A percentile compares a stretch with the other conserved stretches of the same genome.
phyloP scores from a whole-genome alignment of 2,329 filamentous ascomycete genomes.

The Fusarium dlaminii region DNA sequence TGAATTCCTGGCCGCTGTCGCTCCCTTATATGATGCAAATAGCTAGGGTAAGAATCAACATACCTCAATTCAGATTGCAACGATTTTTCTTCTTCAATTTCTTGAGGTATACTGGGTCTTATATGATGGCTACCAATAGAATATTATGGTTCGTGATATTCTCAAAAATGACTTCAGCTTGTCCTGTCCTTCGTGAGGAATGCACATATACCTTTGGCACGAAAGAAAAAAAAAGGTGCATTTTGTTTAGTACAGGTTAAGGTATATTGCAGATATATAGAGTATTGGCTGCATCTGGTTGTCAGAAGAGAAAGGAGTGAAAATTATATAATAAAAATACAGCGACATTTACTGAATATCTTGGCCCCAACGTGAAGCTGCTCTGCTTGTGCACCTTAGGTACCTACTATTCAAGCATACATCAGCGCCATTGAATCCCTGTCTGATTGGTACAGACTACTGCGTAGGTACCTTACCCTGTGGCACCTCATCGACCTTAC shows the following conservation, averaged over 20 bases:
- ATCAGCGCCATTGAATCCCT: background rate
- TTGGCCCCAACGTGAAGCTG: background rate
- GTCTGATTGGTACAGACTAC: background rate
- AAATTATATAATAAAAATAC: background rate
- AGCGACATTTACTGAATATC: background rate
- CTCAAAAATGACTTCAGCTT: background rate
- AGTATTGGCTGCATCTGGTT: background rate
- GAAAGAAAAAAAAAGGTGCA: too few relatives aligned
- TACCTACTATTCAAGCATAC: background rate
- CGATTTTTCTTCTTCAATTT: background rate
- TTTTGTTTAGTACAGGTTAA: background rate
- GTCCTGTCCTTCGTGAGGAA: background rate
- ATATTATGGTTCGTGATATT: background rate
- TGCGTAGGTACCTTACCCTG: constrained; percentile 12
- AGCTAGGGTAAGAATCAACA: background rate
- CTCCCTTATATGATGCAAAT: background rate
- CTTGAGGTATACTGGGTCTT: background rate
- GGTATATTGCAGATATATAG: background rate
- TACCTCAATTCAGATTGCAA: background rate
- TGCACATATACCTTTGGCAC: background rate
- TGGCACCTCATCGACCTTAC: background rate
- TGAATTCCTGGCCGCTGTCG: background rate
- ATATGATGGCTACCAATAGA: background rate
- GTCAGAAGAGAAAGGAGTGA: background rate
- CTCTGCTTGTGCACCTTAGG: background rate